These are phyloP conservation scores for Dimargaris cristalligena DNA, from an alignment of 192 early-diverging fungal species.

Conservation along the genomic window DNA sequence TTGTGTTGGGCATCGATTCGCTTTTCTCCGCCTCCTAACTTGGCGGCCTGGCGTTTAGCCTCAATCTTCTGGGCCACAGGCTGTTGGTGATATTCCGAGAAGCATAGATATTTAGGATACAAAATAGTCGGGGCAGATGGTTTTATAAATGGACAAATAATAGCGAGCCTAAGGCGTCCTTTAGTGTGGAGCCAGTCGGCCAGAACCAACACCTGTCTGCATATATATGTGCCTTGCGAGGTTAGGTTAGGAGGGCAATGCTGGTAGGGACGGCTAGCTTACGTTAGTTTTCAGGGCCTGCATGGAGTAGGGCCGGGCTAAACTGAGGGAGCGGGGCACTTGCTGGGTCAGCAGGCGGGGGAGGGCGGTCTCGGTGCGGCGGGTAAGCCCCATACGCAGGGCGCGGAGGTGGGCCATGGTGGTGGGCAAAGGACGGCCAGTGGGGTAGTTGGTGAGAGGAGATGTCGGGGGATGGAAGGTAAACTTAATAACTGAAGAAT, in stretches of 20 bases:
- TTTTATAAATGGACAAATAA: neutral
- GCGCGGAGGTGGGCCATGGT: too few relatives aligned
- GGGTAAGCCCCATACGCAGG: too few relatives aligned
- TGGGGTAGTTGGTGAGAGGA: too few relatives aligned
- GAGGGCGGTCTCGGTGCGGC: too few relatives aligned
- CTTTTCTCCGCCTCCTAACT: slow-evolving; percentile 61
- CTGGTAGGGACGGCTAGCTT: neutral
- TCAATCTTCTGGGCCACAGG: slow-evolving; percentile 23
- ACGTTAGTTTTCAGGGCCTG: neutral
- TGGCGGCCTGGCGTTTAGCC: slow-evolving; percentile 51
- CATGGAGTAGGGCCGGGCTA: neutral
- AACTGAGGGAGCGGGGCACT: too few relatives aligned
- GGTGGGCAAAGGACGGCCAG: too few relatives aligned
- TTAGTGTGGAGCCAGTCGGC: neutral
- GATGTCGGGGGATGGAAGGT: too few relatives aligned
- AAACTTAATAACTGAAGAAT: too few relatives aligned
- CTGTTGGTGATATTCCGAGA: neutral
- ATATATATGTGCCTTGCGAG: neutral
- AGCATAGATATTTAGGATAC: neutral
- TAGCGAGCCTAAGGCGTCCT: neutral
- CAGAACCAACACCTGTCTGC: neutral
- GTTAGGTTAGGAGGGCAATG: neutral
- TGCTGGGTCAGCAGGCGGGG: too few relatives aligned
- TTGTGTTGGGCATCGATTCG: slow-evolving; percentile 70
- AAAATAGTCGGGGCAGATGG: neutral